Evolutionary conservation across 129 eudicot species (phyloP).

Genomic region (Chrysanthemum lavandulifolium): DNA sequence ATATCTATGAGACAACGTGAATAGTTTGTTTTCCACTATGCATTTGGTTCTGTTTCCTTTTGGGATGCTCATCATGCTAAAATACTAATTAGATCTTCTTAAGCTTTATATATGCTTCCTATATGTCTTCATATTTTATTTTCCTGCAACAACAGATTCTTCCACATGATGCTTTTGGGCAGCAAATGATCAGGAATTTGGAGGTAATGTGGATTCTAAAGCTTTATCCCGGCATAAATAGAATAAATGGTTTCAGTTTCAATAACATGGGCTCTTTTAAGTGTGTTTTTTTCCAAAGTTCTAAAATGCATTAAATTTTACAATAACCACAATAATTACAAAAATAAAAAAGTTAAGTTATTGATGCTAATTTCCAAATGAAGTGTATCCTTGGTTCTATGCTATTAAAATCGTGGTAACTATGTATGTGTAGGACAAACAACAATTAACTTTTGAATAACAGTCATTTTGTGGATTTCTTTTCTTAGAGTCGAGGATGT

Average conservation of each 20-base stretch:
- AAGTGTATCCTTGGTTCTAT: not conserved
- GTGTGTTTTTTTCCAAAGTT: too few relatives aligned
- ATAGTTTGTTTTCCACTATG: not conserved
- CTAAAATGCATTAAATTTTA: too few relatives aligned
- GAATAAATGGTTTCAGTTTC: not conserved
- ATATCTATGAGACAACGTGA: not conserved
- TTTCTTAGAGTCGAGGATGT: constrained; percentile 87
- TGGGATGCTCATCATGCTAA: constrained; percentile 5
- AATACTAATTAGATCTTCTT: constrained; percentile 11
- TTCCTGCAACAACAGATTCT: constrained; percentile 55
- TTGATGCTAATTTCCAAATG: not conserved
- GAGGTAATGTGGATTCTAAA: constrained; percentile 51
- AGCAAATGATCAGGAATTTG: constrained; percentile 94
- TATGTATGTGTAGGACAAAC: not conserved
- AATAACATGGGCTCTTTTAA: not conserved
- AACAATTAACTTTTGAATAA: constrained; percentile 4
- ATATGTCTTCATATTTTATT: constrained; percentile 18
- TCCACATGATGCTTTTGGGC: constrained; percentile 98
- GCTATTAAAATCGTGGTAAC: not conserved
- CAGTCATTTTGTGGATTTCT: constrained; percentile 14
- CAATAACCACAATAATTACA: too few relatives aligned
- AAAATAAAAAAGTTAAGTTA: too few relatives aligned
- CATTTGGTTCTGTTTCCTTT: not conserved
- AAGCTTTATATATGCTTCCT: not conserved
- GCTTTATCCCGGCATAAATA: not conserved